Evolutionary conservation across 352 stramenopile species (phyloP), one percentile per base, ranked within the genome.

Genomic region (Pythium rhizo-oryzae): DNA sequence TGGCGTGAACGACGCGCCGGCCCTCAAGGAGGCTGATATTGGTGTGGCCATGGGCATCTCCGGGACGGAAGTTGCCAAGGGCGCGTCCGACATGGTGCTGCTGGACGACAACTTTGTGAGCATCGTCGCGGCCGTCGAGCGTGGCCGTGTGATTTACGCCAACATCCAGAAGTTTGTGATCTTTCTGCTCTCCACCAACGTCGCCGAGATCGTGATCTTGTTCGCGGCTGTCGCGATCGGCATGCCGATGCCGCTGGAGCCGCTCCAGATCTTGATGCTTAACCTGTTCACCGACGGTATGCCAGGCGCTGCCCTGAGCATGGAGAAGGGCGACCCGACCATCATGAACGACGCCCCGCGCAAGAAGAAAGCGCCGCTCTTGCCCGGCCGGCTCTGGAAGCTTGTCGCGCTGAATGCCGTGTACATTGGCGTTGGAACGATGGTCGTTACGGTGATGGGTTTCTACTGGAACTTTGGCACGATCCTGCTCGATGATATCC

Each of bases 161-260:
- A 99, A 98, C 74, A 99, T 99, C 70, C 87, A 97, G 60, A 99
- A 99, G 76, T 99, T 99, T 71, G 85, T 99, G 47, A 97, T 99
- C 78, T 99, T 99, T 75, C 86, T 99, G 77, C 79, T 99, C 25
- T 99, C 97, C 11, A 97, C 98, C 15, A 99, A 99, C 78, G 94
- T 99, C 59, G 95, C 93, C 11, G 97, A 98, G 37, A 90, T 99
- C 47, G 80, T 95, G 15, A 73, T 99, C 23, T 84, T 94, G 57
- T 90, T 92, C 30, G 56, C 80, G 37, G 84, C 77, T 0, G 84
- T 92, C 23, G 81, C 84, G 35, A 75, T 77, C 28, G 86, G 82
- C 0, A 76, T 90, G 28, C 84, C 84, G 16, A 72, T 91, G 47
- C 97, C 97, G 13, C 70, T 99, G 12, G 98, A 98, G 67, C 92